Conservation (phyloP, 1,284 basidiomycete species). For the Bjerkandera adusta region DNA sequence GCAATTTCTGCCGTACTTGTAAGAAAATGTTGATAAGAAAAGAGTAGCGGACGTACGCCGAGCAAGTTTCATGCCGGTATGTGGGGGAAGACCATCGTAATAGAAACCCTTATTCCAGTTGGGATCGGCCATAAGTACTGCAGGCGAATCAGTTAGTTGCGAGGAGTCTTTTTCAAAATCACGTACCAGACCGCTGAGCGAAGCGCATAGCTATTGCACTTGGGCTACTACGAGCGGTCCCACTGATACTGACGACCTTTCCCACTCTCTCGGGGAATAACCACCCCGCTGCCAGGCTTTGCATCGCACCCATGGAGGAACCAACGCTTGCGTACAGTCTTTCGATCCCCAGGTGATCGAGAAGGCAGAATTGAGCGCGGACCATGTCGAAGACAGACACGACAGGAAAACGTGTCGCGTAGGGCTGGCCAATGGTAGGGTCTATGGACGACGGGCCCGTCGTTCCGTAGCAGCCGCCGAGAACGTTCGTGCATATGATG, state of each 20-base stretch:
- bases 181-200: conserved; percentile 89
- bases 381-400: conserved; percentile 97
- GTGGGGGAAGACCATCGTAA: conserved; percentile 92
- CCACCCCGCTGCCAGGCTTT: conserved; percentile 94
- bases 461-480: conserved; percentile 96
- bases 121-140: conserved; percentile 98
- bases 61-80: conserved; percentile 98
- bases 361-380: conserved; percentile 83
- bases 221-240: conserved; percentile 89
- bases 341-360: conserved; percentile 85
- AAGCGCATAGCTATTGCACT: conserved; percentile 94
- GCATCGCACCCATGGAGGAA: conserved; percentile 97
- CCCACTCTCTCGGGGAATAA: conserved; percentile 87
- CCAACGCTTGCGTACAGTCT: conserved; percentile 93
- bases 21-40: conserved; percentile 1
- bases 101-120: conserved; percentile 99
- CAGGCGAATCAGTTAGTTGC: conserved; percentile 5
- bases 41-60: conserved; percentile 62
- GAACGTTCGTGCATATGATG: conserved; percentile 95
- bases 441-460: conserved; percentile 89
- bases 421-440: conserved; percentile 65
- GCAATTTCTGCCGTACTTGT: conserved; percentile 98
- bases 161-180: too few relatives aligned
- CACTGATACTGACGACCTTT: conserved; percentile 91
- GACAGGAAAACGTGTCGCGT: conserved; percentile 91